Conservation (phyloP, 495 filamentous ascomycete genomes). For the Cudoniella acicularis region DNA sequence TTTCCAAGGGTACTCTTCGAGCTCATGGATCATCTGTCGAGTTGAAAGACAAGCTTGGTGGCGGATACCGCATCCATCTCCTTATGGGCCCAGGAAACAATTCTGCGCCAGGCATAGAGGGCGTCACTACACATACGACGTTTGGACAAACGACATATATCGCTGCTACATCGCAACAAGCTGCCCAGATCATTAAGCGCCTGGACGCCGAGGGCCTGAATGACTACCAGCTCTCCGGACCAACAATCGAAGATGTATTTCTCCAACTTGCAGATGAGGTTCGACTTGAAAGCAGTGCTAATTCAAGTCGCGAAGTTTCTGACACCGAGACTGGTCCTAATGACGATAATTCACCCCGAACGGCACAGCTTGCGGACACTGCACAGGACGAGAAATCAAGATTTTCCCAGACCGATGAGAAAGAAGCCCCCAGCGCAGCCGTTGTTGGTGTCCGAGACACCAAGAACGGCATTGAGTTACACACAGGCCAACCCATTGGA, state of each 20-base stretch:
- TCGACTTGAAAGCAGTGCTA: constrained; percentile 31
- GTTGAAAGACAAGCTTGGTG: constrained; percentile 64
- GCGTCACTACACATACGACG: constrained; percentile 50
- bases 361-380: no score
- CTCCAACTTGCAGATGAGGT: constrained; percentile 74
- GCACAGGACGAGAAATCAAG: neutral
- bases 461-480: constrained; percentile 32
- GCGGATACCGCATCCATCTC: constrained; percentile 74
- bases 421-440: neutral
- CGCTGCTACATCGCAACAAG: constrained; percentile 56
- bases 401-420: constrained; percentile 5
- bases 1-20: constrained; percentile 67
- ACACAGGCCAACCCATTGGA: constrained; percentile 62
- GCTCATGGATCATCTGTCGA: constrained; percentile 75
- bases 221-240: constrained; percentile 75
- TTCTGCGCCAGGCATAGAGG: constrained; percentile 48
- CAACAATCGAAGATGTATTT: constrained; percentile 87
- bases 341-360: no score
- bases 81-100: constrained; percentile 44
- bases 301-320: constrained; percentile 7
- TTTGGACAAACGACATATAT: constrained; percentile 70
- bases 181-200: constrained; percentile 59
- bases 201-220: constrained; percentile 59
- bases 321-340: no score
- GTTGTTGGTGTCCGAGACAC: neutral